phyloP scores from a whole-genome alignment of 148 eudicot genomes.

The Cornus florida region DNA sequence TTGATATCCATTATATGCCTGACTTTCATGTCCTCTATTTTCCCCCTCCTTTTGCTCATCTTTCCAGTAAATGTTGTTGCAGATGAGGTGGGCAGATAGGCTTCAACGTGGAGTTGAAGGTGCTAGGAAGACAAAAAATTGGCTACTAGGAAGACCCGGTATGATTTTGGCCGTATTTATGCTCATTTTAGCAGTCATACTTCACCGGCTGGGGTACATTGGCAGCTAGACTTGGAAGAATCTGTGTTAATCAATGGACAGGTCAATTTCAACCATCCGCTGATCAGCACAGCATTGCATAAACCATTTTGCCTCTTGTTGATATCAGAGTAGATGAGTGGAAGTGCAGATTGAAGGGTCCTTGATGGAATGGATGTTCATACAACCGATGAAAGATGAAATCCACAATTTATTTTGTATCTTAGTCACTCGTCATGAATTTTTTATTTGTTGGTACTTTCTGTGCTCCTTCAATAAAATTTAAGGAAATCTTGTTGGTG shows the following conservation, averaged over 20 bases:
- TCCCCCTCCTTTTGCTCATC: background rate
- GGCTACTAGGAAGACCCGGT: slow-evolving; percentile 84
- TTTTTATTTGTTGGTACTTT: background rate
- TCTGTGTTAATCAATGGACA: background rate
- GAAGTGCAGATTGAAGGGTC: background rate
- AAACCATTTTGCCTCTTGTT: background rate
- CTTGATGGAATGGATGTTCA: background rate
- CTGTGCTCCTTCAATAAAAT: background rate
- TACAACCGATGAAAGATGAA: background rate
- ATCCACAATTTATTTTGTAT: background rate
- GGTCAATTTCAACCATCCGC: background rate
- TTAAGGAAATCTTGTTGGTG: background rate
- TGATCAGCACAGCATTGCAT: background rate
- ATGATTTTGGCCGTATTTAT: slow-evolving; percentile 77
- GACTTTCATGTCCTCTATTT: background rate
- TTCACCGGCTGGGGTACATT: slow-evolving; percentile 80
- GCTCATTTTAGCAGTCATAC: slow-evolving; percentile 76
- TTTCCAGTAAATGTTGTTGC: slow-evolving; percentile 18
- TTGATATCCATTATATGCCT: background rate
- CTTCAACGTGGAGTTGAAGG: slow-evolving; percentile 81
- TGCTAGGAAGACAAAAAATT: slow-evolving; percentile 84
- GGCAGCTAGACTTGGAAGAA: slow-evolving; percentile 39
- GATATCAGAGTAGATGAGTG: background rate
- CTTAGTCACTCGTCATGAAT: background rate
- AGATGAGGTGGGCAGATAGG: slow-evolving; percentile 97